phyloP scores from a whole-genome alignment of 371 early-diverging fungal species.

The Saksenaea vasiformis region DNA sequence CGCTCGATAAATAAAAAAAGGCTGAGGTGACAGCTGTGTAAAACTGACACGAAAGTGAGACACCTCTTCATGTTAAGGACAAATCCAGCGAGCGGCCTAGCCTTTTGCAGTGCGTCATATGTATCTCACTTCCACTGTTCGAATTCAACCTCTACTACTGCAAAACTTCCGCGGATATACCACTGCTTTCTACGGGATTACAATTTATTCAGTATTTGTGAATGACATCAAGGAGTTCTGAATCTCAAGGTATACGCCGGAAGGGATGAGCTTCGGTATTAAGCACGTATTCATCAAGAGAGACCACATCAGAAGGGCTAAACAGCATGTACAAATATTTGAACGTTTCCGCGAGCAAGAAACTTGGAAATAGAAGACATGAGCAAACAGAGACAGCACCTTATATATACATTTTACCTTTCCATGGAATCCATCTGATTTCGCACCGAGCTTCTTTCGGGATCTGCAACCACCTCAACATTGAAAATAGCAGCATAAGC shows the following conservation, averaged over 20 bases:
- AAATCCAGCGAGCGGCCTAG: no score
- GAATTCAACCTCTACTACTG: no score
- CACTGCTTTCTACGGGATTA: no score
- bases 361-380: slow-evolving; percentile 38
- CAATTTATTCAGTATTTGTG: background rate
- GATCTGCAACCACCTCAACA: slow-evolving; percentile 44
- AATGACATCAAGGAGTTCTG: background rate
- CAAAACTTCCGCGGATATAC: no score
- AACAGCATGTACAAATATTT: slow-evolving; percentile 87
- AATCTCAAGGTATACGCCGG: slow-evolving; percentile 9
- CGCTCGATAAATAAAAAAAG: no score
- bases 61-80: no score
- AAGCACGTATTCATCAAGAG: slow-evolving; percentile 74
- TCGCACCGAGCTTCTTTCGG: slow-evolving; percentile 31
- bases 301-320: slow-evolving; percentile 57
- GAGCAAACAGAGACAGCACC: background rate
- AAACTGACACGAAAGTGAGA: no score
- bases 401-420: slow-evolving; percentile 21
- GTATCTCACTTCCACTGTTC: no score
- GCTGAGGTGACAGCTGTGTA: no score
- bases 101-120: no score
- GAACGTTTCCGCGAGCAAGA: slow-evolving; percentile 87
- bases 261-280: slow-evolving; percentile 79
- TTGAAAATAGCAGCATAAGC: slow-evolving; percentile 68
- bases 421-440: slow-evolving; percentile 51